These are phyloP conservation scores for Barnettozyma pratensis DNA, from an alignment of 805 yeast species.

Conservation along the genomic window DNA sequence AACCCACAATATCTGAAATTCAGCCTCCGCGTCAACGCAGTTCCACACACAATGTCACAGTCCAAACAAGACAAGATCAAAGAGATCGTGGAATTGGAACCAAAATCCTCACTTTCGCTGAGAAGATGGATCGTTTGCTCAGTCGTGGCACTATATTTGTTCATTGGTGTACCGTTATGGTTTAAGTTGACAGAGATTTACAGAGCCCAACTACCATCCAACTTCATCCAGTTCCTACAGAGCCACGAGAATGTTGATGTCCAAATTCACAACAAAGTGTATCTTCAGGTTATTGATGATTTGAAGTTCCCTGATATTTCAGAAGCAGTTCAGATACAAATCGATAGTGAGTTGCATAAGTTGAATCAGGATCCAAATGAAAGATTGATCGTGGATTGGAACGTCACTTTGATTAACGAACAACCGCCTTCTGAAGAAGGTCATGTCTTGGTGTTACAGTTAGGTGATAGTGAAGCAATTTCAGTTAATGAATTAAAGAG, in stretches of 20 bases:
- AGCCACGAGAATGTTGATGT: slow-evolving; percentile 39
- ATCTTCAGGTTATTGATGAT: slow-evolving; percentile 34
- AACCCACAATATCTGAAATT: too few relatives aligned
- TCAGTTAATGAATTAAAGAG: slow-evolving; percentile 37
- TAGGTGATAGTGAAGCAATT: slow-evolving; percentile 39
- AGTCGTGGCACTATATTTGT: slow-evolving; percentile 23
- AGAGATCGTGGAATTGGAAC: slow-evolving; percentile 15
- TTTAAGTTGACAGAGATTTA: slow-evolving; percentile 35
- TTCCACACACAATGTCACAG: too few relatives aligned
- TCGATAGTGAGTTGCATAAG: slow-evolving; percentile 36
- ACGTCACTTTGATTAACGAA: slow-evolving; percentile 25
- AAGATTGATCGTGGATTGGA: slow-evolving; percentile 30
- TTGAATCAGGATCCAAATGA: slow-evolving; percentile 15
- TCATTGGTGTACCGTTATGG: slow-evolving; percentile 39
- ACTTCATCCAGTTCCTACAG: slow-evolving; percentile 31
- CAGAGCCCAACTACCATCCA: slow-evolving; percentile 35
- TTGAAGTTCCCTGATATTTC: slow-evolving; percentile 64
- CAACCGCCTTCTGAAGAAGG: slow-evolving; percentile 21
- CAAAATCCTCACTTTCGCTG: slow-evolving; percentile 15
- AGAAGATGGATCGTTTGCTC: slow-evolving; percentile 22
- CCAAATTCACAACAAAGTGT: slow-evolving; percentile 38
- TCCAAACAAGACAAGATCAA: slow-evolving; percentile 4
- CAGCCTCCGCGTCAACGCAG: too few relatives aligned
- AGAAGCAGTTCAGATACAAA: slow-evolving; percentile 45
- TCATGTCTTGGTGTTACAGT: slow-evolving; percentile 33